Evolutionary conservation across 2,329 filamentous ascomycete genomes (phyloP), one percentile per base, ranked within the genome.

Genomic region (Dactylellina sp.): DNA sequence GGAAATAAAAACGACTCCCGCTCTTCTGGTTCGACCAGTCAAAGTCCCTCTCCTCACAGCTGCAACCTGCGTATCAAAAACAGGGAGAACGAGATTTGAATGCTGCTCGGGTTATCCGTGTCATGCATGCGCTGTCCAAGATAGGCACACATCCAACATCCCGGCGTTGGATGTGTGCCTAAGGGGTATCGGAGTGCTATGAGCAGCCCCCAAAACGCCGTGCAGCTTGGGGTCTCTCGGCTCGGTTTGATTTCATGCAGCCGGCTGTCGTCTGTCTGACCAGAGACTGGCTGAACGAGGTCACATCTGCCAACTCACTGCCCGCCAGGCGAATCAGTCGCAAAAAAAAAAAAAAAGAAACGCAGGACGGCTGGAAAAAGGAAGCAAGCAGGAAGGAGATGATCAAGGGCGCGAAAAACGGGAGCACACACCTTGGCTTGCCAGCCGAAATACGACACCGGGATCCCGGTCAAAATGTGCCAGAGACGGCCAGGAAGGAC

Each of bases 161-260:
- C 66, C 66, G 65, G 65, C 57, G 57, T 50, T 55, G 53, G 65
- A 71, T 57, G 56, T 62, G 57, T 57, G 50, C 57, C 57, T 63
- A 63, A 63, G 59, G 66, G 66, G 59, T 24, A 57, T 57, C 42
- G 57, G 56, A 42, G 32, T 57, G 49, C 46, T 7, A 46, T 39
- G 42, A 46, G 53, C 63, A 66, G 52, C 55, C 56, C 65, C 49
- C 65, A 62, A 71, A 71, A 70, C 64, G 65, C 65, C 65, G 65
- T 63, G 65, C 47, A 56, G 66, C 59, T 59, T 63, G 66, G 66
- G 66, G 66, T 47, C 57, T 56, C 39, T 55, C 46, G 39, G 35
- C 57, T 59, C 59, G 66, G 57, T 55, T 64, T 61, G 59, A 52
- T 52, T 32, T 28, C 28, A 22, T 47, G 53, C 59, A 64, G 66